Percentiles rank a stretch among this genome's conserved stretches.
Evolutionary conservation across 2,329 filamentous ascomycete species (phyloP).

Genomic region (Nemania abortiva): DNA sequence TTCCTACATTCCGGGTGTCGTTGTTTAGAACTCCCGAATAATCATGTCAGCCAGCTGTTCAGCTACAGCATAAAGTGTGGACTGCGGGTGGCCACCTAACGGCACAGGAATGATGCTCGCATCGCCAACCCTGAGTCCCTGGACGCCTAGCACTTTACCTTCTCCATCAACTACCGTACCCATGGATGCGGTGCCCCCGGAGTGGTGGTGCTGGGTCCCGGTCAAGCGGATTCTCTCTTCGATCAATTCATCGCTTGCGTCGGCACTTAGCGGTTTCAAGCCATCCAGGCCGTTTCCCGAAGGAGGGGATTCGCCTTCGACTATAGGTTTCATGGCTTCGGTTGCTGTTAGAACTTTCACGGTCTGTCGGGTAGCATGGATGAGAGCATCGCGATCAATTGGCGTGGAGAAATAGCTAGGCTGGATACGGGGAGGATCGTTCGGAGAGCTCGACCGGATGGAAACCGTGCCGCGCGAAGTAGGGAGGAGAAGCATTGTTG

Average conservation of each 20-base stretch:
- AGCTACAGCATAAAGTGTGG: constrained; percentile 43
- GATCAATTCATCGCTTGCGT: constrained; percentile 43
- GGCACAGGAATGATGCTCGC: constrained; percentile 46
- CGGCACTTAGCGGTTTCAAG: constrained; percentile 39
- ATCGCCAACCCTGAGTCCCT: constrained; percentile 41
- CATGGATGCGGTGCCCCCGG: constrained; percentile 44
- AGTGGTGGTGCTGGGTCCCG: constrained; percentile 35
- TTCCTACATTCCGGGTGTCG: too few relatives aligned
- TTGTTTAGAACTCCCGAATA: too few relatives aligned
- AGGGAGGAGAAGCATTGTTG: constrained; percentile 45
- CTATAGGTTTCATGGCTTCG: constrained; percentile 30
- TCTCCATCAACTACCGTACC: constrained; percentile 42
- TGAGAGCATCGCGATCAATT: constrained; percentile 37
- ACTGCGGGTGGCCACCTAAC: constrained; percentile 41
- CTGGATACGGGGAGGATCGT: constrained; percentile 37
- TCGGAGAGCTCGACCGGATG: constrained; percentile 36
- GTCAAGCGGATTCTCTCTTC: constrained; percentile 44
- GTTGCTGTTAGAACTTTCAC: constrained; percentile 38
- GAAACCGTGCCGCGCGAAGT: constrained; percentile 41
- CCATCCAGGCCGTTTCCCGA: constrained; percentile 37
- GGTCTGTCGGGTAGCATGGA: constrained; percentile 39
- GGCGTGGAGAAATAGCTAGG: constrained; percentile 38
- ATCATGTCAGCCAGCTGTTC: constrained; percentile 41
- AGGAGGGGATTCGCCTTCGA: constrained; percentile 44
- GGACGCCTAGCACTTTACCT: constrained; percentile 43